Evolutionary conservation across 306 rosid species (phyloP), one percentile per base, ranked within the genome.

Genomic region (Vigna trinervia): DNA sequence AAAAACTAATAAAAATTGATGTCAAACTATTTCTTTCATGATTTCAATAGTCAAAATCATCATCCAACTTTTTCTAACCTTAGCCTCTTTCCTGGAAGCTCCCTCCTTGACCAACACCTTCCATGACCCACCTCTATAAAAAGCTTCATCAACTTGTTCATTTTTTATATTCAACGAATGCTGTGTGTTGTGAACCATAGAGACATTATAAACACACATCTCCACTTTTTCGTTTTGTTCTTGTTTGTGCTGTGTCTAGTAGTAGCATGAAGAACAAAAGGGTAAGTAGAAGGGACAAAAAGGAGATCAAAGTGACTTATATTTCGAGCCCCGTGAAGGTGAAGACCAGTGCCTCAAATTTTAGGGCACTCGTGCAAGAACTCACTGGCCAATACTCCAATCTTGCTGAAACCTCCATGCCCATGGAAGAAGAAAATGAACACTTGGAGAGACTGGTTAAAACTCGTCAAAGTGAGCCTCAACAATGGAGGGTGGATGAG

Each of bases 241-340:
- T 60, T 66, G 59, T 28, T n/a, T 1, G 38, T 23, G 36, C 6
- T 0, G 11, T 7, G 30, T 26, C 45, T 2, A 28, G 11, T 19
- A 26, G 7, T 14, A 6, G 4, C 86, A 86, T 76, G 93, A 88
- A 84, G 82, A 87, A 80, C 36, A 88, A 79, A 9, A 84, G 81
- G 73, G 62, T 20, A 28, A 75, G 78, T 26, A 85, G 30, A 74
- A 71, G 80, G 80, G 79, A 73, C 54, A 84, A 71, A 20, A 89
- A 85, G 61, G 85, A 79, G 12, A 81, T 93, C 43, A 90, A 89
- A 51, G 96, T 93, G 1, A 92, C 89, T 11, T 93, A 93, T 84
- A 93, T 93, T 74, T 89, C 98, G 3, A 93, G 86, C 75, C 98
- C 98, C 4, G 86, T 93, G 85, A 93, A 93, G 87, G 96, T 93